phyloP scores from a whole-genome alignment of 2,329 filamentous ascomycete species.

The Neofusicoccum umdonicola region DNA sequence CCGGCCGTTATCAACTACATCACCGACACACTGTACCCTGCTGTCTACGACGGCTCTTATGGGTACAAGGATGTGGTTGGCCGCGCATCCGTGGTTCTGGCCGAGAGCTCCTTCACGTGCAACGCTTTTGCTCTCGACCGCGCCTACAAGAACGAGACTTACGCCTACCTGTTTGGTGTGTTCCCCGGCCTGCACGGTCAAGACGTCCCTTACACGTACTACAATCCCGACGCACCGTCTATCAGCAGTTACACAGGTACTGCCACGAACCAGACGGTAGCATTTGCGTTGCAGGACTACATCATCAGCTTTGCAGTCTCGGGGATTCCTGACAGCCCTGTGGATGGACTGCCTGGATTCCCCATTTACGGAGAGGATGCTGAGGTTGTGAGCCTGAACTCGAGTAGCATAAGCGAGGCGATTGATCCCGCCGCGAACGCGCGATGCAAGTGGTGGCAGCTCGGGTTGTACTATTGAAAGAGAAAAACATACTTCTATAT shows the following conservation, averaged over 20 bases:
- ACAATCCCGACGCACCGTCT: conserved; percentile 29
- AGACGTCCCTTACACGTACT: conserved; percentile 56
- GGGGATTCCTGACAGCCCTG: conserved; percentile 36
- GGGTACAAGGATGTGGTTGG: conserved; percentile 47
- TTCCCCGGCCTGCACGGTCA: conserved; percentile 54
- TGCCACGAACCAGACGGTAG: conserved; percentile 36
- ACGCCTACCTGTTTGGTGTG: conserved; percentile 54
- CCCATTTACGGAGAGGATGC: conserved; percentile 46
- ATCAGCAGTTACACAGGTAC: background rate
- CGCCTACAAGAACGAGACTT: conserved; percentile 48
- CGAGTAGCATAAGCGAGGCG: conserved; percentile 40
- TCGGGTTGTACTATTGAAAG: conserved; percentile 38
- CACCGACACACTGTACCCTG: conserved; percentile 48
- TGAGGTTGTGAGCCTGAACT: conserved; percentile 45
- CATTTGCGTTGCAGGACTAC: conserved; percentile 46
- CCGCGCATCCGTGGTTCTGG: conserved; percentile 42
- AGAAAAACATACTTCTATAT: no score
- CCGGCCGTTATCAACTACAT: conserved; percentile 41
- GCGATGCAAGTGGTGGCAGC: conserved; percentile 56
- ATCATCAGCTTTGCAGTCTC: conserved; percentile 44
- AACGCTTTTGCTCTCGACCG: conserved; percentile 52
- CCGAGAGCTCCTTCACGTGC: conserved; percentile 51
- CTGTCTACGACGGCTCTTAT: conserved; percentile 46
- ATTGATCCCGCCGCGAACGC: conserved; percentile 48
- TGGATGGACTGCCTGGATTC: conserved; percentile 43